Evolutionary conservation across 768 basidiomycete genomes (phyloP).

Genomic region (Suillus clintonianus): DNA sequence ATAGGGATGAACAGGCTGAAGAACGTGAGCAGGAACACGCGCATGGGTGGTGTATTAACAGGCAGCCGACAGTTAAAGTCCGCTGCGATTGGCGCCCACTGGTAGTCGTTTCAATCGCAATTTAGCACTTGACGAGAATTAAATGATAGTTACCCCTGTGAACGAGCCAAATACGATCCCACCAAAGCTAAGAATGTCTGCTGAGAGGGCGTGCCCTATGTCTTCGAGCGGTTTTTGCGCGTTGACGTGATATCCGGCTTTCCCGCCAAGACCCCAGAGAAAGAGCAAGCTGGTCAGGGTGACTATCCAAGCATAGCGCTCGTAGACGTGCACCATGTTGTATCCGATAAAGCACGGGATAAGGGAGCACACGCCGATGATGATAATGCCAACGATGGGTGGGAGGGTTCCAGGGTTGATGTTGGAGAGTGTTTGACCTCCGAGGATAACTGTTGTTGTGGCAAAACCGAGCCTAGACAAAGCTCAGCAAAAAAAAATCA

Average conservation of each 20-base stretch:
- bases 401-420: constrained; percentile 46
- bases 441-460: constrained; percentile 50
- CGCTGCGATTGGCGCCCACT: constrained; percentile 54
- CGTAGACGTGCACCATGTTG: constrained; percentile 48
- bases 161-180: constrained; percentile 51
- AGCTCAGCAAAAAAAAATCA: background rate
- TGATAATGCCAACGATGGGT: constrained; percentile 49
- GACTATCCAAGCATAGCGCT: constrained; percentile 58
- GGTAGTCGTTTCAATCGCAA: background rate
- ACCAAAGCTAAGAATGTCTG: constrained; percentile 54
- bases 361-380: constrained; percentile 43
- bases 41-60: constrained; percentile 39
- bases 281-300: constrained; percentile 49
- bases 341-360: constrained; percentile 51
- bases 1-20: constrained; percentile 52
- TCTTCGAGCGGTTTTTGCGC: constrained; percentile 46
- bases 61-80: constrained; percentile 58
- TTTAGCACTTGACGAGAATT: background rate
- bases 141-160: constrained; percentile 33
- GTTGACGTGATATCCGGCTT: constrained; percentile 46
- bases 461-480: constrained; percentile 47
- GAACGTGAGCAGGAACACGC: constrained; percentile 51
- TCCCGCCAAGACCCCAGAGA: constrained; percentile 50
- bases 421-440: constrained; percentile 52
- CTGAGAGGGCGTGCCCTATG: constrained; percentile 43